phyloP scores from a whole-genome alignment of 805 yeast species.

The Sugiyamaella chiloensis region DNA sequence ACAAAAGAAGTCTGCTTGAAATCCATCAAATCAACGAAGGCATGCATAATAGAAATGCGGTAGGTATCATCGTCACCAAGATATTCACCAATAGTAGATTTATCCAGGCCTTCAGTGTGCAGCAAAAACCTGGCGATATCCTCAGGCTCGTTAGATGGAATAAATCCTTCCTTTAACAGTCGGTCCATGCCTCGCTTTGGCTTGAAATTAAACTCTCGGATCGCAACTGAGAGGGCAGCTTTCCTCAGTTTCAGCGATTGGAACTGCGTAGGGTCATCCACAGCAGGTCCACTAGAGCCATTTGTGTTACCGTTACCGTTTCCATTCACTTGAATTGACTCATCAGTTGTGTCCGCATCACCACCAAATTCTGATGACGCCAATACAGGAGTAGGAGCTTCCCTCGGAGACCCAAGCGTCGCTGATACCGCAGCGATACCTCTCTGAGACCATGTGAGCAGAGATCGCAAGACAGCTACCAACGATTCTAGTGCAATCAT shows the following conservation, averaged over 20 bases:
- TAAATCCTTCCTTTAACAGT: slow-evolving; percentile 61
- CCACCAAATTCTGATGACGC: slow-evolving; percentile 8
- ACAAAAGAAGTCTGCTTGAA: slow-evolving; percentile 68
- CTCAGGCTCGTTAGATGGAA: slow-evolving; percentile 55
- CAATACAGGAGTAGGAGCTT: slow-evolving; percentile 16
- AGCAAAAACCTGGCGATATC: slow-evolving; percentile 75
- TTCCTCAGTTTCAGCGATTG: slow-evolving; percentile 81
- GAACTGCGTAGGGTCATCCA: slow-evolving; percentile 79
- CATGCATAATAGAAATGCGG: slow-evolving; percentile 83
- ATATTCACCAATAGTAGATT: slow-evolving; percentile 83
- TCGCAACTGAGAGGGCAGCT: slow-evolving; percentile 73
- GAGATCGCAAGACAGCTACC: slow-evolving; percentile 76
- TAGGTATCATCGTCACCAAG: slow-evolving; percentile 83
- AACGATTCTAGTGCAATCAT: slow-evolving; percentile 75
- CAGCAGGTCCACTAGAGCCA: slow-evolving; percentile 9
- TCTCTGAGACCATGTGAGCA: slow-evolving; percentile 83
- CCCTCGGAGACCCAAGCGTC: slow-evolving; percentile 14
- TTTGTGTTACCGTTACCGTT: slow-evolving; percentile 3
- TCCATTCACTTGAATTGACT: neutral
- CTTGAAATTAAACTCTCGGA: slow-evolving; percentile 75
- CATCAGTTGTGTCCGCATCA: slow-evolving; percentile 3
- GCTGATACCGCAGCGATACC: slow-evolving; percentile 38
- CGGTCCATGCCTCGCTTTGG: slow-evolving; percentile 75
- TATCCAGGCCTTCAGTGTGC: slow-evolving; percentile 69
- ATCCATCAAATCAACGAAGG: slow-evolving; percentile 85